phyloP scores from a whole-genome alignment of 768 basidiomycete species.

The Hypholoma fasciculare region DNA sequence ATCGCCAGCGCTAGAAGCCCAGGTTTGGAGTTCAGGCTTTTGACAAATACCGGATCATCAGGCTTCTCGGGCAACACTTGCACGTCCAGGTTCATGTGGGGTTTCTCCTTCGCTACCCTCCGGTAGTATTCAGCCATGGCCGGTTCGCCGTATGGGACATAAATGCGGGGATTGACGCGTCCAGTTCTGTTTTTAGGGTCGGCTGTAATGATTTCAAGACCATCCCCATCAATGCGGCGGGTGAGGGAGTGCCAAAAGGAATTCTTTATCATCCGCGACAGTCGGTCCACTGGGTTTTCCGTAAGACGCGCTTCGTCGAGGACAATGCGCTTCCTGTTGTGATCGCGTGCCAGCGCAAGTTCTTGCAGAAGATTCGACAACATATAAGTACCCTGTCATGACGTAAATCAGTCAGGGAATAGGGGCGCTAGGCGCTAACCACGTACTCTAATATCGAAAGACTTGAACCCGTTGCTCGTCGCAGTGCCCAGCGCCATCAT shows the following conservation, averaged over 20 bases:
- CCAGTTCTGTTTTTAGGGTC: slow-evolving; percentile 97
- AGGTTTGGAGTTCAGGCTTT: slow-evolving; percentile 91
- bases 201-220: slow-evolving; percentile 94
- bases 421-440: background rate
- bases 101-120: slow-evolving; percentile 86
- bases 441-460: slow-evolving; percentile 89
- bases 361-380: slow-evolving; percentile 98
- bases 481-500: slow-evolving; percentile 95
- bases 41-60: slow-evolving; percentile 87
- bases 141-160: slow-evolving; percentile 91
- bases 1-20: slow-evolving; percentile 95
- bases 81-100: slow-evolving; percentile 92
- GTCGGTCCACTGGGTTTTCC: slow-evolving; percentile 95
- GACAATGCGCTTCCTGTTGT: slow-evolving; percentile 93
- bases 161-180: slow-evolving; percentile 88
- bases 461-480: slow-evolving; percentile 97
- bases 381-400: slow-evolving; percentile 93
- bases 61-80: slow-evolving; percentile 85
- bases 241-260: slow-evolving; percentile 99
- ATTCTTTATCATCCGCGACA: slow-evolving; percentile 96
- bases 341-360: slow-evolving; percentile 93
- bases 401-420: slow-evolving; percentile 7
- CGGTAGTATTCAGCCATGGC: slow-evolving; percentile 96
- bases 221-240: slow-evolving; percentile 94
- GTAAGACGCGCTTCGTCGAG: slow-evolving; percentile 98